These are phyloP conservation scores for Nicotiana attenuata DNA, from an alignment of 257 asterid genomes.

Conservation along the genomic window DNA sequence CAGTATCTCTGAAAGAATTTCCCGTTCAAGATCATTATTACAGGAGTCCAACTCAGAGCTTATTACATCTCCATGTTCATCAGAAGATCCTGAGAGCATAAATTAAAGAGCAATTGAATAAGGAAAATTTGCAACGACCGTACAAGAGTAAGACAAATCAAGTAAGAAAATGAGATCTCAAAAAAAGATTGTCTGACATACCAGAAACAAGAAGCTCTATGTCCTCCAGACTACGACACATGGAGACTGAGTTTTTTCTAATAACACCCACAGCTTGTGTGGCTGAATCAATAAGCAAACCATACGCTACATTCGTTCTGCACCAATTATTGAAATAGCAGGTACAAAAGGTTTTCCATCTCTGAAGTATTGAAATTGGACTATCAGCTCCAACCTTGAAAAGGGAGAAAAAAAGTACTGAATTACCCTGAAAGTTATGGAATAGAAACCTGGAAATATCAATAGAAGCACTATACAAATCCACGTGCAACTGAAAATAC, in stretches of 20 bases:
- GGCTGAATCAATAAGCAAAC: slow-evolving; percentile 67
- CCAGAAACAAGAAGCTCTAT: slow-evolving; percentile 71
- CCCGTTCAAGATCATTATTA: slow-evolving; percentile 43
- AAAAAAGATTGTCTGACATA: slow-evolving; percentile 19
- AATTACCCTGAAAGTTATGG: background rate
- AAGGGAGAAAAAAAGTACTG: background rate
- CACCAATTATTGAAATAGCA: slow-evolving; percentile 71
- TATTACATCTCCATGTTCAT: slow-evolving; percentile 32
- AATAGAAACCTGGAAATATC: background rate
- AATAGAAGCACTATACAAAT: background rate
- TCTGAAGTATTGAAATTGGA: slow-evolving; percentile 59
- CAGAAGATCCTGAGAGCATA: slow-evolving; percentile 50
- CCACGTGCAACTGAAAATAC: slow-evolving; percentile 26
- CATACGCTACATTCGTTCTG: slow-evolving; percentile 63
- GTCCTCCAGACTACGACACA: slow-evolving; percentile 76
- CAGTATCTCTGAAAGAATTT: slow-evolving; percentile 58
- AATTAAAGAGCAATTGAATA: slow-evolving; percentile 14
- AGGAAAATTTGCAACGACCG: slow-evolving; percentile 12
- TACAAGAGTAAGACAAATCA: slow-evolving; percentile 14
- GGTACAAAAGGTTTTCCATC: slow-evolving; percentile 69
- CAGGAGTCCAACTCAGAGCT: slow-evolving; percentile 35
- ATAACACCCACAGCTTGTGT: slow-evolving; percentile 73
- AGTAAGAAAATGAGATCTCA: slow-evolving; percentile 19
- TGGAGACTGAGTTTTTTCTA: slow-evolving; percentile 64
- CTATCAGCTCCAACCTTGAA: slow-evolving; percentile 32